Evolutionary conservation across 345 rosid species (phyloP), one percentile per base, ranked within the genome.

Genomic region (Cardamine occulta): DNA sequence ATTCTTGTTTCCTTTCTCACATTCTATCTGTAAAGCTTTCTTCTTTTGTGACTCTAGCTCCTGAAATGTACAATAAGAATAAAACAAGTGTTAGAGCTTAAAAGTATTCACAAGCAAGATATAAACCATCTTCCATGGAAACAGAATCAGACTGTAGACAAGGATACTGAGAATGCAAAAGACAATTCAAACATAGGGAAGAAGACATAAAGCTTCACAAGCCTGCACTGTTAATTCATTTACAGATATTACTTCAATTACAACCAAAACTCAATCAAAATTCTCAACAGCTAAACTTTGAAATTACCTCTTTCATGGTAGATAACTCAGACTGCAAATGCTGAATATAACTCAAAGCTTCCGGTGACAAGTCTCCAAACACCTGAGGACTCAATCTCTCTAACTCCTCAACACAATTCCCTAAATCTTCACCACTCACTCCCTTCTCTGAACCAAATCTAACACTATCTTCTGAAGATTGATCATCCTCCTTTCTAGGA

Each of bases 311-410:
- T 62, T 86, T 82, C 21, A 72, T 82, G 66, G 73, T 17, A 54
- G 84, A 74, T 73, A 93, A 74, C 84, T 93, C 93, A 4, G 88
- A 77, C 45, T 85, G 87, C 86, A 93, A 80, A 52, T 59, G 81
- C 49, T 87, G 91, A 63, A 91, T 86, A 63, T 81, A 88, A 63
- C 66, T 87, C 80, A 87, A 81, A 8, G 93, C 92, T 78, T 91
- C 89, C 0, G 87, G 91, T 37, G 97, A 77, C 74, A 89, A 78
- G 77, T 85, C 93, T 68, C 86, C 88, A 4, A 91, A 85, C 69
- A 87, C 77, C 80, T 82, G 88, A 29, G 89, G 82, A 59, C 82
- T 82, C 71, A 82, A 68, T 68, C 76, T 70, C 61, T 87, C 90
- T 57, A 87, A 73, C 48, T 87, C 88, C 62, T 82, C 83, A 23